These are phyloP conservation scores for Fusarium tanahbumbuense DNA, from an alignment of 2,329 filamentous ascomycete species.

Conservation along the genomic window DNA sequence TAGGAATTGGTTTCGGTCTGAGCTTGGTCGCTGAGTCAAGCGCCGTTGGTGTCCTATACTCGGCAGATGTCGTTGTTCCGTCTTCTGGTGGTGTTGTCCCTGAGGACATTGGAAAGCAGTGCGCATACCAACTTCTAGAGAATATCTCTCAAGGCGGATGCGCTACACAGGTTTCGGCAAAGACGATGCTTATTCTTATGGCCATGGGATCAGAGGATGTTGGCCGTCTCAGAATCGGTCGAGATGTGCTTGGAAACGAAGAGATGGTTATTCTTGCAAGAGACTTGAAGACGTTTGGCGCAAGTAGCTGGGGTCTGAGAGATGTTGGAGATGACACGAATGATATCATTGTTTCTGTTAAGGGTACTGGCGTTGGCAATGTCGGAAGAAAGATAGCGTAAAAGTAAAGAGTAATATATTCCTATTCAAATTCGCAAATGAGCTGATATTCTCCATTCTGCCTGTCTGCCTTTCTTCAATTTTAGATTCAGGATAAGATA, in stretches of 20 bases:
- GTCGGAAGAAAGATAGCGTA: slow-evolving; percentile 88
- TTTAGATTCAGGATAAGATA: neutral
- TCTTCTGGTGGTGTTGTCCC: slow-evolving; percentile 84
- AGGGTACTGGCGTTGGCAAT: slow-evolving; percentile 93
- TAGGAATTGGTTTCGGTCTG: slow-evolving; percentile 91
- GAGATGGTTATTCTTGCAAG: slow-evolving; percentile 82
- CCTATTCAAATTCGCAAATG: slow-evolving; percentile 25
- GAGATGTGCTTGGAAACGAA: slow-evolving; percentile 83
- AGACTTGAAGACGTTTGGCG: slow-evolving; percentile 89
- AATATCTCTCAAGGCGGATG: slow-evolving; percentile 85
- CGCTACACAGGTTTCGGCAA: slow-evolving; percentile 76
- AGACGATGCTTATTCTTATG: slow-evolving; percentile 88
- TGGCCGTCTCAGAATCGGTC: slow-evolving; percentile 83
- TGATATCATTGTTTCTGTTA: slow-evolving; percentile 89
- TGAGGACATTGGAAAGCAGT: slow-evolving; percentile 89
- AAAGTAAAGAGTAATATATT: slow-evolving; percentile 41
- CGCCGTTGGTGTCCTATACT: slow-evolving; percentile 82
- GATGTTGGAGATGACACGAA: slow-evolving; percentile 74
- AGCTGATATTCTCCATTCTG: neutral
- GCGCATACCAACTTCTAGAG: slow-evolving; percentile 90
- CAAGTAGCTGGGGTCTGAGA: slow-evolving; percentile 89
- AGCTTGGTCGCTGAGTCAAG: slow-evolving; percentile 94
- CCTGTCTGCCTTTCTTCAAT: no score
- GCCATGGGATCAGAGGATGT: slow-evolving; percentile 98
- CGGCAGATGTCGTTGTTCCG: slow-evolving; percentile 82